Conservation (phyloP, 148 eudicot species). For the Tetragonia tetragonoides region DNA sequence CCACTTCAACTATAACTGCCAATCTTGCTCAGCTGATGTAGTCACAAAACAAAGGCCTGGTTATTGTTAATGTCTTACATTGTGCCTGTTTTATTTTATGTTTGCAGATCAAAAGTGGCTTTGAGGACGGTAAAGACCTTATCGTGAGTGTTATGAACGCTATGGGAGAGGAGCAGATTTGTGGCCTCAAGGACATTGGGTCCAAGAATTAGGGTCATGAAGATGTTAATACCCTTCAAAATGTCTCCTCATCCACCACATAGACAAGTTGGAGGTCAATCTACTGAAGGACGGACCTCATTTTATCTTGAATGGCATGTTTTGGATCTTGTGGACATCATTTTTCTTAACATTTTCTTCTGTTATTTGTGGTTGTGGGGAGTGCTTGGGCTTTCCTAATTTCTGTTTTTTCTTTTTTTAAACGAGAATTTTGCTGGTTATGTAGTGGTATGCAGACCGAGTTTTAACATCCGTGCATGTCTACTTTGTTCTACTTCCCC, state of each 20-base stretch:
- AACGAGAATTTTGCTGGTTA: background rate
- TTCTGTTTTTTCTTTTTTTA: background rate
- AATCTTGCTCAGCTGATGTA: background rate
- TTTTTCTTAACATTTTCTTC: background rate
- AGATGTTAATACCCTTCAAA: background rate
- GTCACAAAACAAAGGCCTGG: background rate
- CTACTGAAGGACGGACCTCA: background rate
- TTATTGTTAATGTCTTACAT: background rate
- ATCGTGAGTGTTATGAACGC: conserved; percentile 64
- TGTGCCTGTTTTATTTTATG: background rate
- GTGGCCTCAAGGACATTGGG: conserved; percentile 77
- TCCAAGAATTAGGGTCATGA: conserved; percentile 27
- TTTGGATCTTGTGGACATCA: background rate
- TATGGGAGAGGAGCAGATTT: conserved; percentile 82
- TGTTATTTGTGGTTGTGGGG: background rate
- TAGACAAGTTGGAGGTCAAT: conserved; percentile 11
- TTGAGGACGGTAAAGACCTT: conserved; percentile 65
- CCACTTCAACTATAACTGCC: background rate
- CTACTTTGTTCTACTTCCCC: background rate
- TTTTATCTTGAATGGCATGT: background rate
- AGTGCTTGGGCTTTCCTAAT: background rate
- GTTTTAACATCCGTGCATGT: background rate
- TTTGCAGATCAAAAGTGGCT: conserved; percentile 59
- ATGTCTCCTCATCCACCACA: background rate
- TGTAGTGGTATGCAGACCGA: background rate